Evolutionary conservation across 1,284 basidiomycete species (phyloP).

Genomic region (Meira nashicola): DNA sequence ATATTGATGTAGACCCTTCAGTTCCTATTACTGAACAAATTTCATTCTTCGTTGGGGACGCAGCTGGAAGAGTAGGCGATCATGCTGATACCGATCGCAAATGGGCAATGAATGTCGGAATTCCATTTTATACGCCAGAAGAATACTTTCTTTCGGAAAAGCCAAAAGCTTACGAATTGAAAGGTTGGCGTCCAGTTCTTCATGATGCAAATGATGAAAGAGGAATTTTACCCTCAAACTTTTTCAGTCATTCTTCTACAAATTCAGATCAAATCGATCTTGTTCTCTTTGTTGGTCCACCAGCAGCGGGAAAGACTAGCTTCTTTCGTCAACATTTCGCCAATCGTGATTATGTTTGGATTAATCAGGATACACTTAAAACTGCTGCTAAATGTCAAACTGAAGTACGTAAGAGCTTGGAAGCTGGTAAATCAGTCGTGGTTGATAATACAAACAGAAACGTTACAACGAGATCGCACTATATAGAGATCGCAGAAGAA

Average conservation of each 20-base stretch:
- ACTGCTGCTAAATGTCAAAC: constrained; percentile 70
- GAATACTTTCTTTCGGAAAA: constrained; percentile 35
- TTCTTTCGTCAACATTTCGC: constrained; percentile 70
- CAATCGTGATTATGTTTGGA: constrained; percentile 62
- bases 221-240: neutral
- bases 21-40: neutral
- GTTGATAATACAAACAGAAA: constrained; percentile 41
- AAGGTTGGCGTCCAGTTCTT: constrained; percentile 7
- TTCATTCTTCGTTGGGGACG: constrained; percentile 49
- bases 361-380: constrained; percentile 59
- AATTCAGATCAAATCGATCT: constrained; percentile 55
- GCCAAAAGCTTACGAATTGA: constrained; percentile 7
- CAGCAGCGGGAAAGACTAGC: constrained; percentile 78
- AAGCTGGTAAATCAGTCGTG: constrained; percentile 50
- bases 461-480: constrained; percentile 23
- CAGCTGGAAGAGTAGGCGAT: constrained; percentile 38
- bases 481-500: constrained; percentile 19
- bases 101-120: constrained; percentile 44
- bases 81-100: constrained; percentile 47
- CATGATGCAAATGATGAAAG: neutral
- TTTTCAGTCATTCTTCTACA: constrained; percentile 1
- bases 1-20: constrained; percentile 14
- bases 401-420: constrained; percentile 62
- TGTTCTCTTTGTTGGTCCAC: constrained; percentile 80
- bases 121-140: constrained; percentile 45